These are phyloP conservation scores for Diversispora eburnea DNA, from an alignment of 192 early-diverging fungal genomes.

Conservation along the genomic window DNA sequence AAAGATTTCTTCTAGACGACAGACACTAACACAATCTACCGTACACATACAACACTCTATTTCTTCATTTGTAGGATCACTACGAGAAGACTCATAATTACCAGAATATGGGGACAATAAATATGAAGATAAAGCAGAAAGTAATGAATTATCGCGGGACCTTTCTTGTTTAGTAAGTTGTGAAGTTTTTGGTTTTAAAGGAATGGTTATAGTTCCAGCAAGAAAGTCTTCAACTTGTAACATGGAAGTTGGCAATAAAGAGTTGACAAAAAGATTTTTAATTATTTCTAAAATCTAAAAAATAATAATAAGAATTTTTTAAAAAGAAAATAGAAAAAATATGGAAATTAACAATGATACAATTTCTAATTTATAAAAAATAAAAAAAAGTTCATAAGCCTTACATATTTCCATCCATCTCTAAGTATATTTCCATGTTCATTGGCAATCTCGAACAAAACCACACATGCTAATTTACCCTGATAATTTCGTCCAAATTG, in stretches of 20 bases:
- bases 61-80: constrained; percentile 70
- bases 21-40: constrained; percentile 64
- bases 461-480: constrained; percentile 84
- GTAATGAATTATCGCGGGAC: constrained; percentile 58
- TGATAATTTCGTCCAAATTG: constrained; percentile 88
- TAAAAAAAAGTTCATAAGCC: constrained; percentile 10
- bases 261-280: constrained; percentile 77
- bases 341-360: constrained; percentile 34
- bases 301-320: not conserved
- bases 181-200: constrained; percentile 49
- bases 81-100: constrained; percentile 48
- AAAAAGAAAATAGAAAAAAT: not conserved
- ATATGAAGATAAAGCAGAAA: constrained; percentile 75
- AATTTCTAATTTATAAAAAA: constrained; percentile 14
- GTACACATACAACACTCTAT: constrained; percentile 61
- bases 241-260: constrained; percentile 63
- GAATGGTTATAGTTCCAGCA: constrained; percentile 61
- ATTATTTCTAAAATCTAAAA: constrained; percentile 62
- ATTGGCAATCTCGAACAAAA: constrained; percentile 74
- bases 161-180: constrained; percentile 39
- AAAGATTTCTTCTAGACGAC: constrained; percentile 69
- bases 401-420: constrained; percentile 68
- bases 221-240: constrained; percentile 73
- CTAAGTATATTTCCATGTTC: constrained; percentile 68
- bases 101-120: constrained; percentile 62